phyloP scores from a whole-genome alignment of 345 rosid species.

The Mallotus nudiflorus region DNA sequence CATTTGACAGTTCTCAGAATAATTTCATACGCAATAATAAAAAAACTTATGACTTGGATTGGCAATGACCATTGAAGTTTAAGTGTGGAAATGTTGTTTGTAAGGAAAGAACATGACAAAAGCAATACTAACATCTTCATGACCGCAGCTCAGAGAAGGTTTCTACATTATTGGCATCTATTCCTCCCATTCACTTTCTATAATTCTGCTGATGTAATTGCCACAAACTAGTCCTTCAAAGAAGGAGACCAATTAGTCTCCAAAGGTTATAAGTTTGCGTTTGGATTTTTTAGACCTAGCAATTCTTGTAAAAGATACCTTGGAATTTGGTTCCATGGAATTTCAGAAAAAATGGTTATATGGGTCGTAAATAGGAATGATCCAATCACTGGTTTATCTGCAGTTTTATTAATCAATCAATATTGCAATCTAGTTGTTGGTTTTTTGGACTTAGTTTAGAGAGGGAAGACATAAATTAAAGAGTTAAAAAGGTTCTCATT shows the following conservation, averaged over 20 bases:
- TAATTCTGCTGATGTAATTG: not conserved
- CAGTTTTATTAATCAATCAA: not conserved
- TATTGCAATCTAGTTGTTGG: slow-evolving; percentile 27
- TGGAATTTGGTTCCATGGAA: too few species aligned
- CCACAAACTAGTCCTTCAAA: not conserved
- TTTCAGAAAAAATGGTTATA: not conserved
- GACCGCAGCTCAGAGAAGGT: not conserved
- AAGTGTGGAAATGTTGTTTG: too few species aligned
- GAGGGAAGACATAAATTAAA: too few species aligned
- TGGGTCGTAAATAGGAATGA: slow-evolving; percentile 17
- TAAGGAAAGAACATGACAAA: too few species aligned
- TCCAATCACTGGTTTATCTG: slow-evolving; percentile 2
- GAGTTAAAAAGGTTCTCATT: too few species aligned
- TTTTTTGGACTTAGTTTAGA: too few species aligned
- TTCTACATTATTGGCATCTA: not conserved
- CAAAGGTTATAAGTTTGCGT: not conserved
- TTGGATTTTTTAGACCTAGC: slow-evolving; percentile 16
- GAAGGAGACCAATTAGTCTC: not conserved
- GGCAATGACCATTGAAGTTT: too few species aligned
- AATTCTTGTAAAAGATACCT: slow-evolving; percentile 9
- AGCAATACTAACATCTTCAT: too few species aligned
- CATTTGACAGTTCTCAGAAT: too few species aligned
- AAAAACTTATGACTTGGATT: too few species aligned
- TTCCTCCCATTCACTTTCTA: not conserved
- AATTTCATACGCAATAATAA: too few species aligned